A percentile compares a stretch with the other conserved stretches of the same genome.
Conservation (phyloP, 305 asterid genomes). For the Fraxinus paxiana region DNA sequence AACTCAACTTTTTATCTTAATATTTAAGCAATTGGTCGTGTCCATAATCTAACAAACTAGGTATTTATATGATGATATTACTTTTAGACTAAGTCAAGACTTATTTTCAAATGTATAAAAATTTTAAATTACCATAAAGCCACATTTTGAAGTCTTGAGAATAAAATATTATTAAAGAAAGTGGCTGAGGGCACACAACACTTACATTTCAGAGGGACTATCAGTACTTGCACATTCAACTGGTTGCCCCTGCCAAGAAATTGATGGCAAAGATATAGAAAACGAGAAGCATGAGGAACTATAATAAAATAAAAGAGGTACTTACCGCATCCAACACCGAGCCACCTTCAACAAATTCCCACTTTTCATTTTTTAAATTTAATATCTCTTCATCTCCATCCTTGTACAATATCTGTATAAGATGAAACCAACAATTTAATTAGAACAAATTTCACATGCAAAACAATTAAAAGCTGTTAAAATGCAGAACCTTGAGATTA, state of each 20-base stretch:
- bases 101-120: not conserved
- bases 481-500: constrained; percentile 6
- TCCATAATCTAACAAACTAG: not conserved
- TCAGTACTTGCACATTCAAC: constrained; percentile 56
- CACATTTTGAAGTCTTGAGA: not conserved
- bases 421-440: constrained; percentile 20
- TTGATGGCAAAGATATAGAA: constrained; percentile 17
- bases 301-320: constrained; percentile 21
- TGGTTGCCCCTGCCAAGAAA: constrained; percentile 48
- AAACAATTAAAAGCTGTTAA: not conserved
- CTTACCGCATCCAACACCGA: constrained; percentile 50
- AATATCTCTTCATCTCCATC: constrained; percentile 86
- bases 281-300: constrained; percentile 7
- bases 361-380: constrained; percentile 54
- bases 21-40: not conserved
- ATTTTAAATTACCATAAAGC: not conserved
- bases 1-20: not conserved
- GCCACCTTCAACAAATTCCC: constrained; percentile 53
- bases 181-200: constrained; percentile 15
- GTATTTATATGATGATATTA: not conserved
- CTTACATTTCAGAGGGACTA: constrained; percentile 65
- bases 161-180: not conserved
- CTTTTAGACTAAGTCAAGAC: not conserved
- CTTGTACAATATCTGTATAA: constrained; percentile 54
- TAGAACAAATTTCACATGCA: constrained; percentile 5